These are phyloP conservation scores for Podila horticola DNA, from an alignment of 192 early-diverging fungal species.

Conservation along the genomic window DNA sequence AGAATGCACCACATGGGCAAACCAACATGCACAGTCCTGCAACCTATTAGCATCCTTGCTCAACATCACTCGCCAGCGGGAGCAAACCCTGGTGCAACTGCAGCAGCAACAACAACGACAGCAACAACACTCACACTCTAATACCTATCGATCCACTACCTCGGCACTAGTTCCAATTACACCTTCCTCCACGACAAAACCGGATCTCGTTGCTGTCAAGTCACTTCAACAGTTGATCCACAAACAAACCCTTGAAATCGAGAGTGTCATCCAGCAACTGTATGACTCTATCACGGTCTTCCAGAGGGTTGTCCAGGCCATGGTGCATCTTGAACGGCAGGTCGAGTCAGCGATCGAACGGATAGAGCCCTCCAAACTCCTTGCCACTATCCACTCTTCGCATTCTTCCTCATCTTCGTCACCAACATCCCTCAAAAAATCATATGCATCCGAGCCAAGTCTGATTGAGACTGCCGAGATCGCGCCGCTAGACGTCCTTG, in stretches of 20 bases:
- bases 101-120: constrained; percentile 18
- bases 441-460: background rate
- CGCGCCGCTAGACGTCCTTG: constrained; percentile 36
- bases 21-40: constrained; percentile 45
- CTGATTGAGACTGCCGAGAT: constrained; percentile 43
- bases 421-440: background rate
- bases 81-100: constrained; percentile 31
- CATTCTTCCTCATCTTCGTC: background rate
- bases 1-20: constrained; percentile 41
- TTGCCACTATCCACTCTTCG: background rate
- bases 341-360: constrained; percentile 23
- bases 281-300: constrained; percentile 35
- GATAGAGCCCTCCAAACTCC: constrained; percentile 27
- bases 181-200: background rate
- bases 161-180: background rate
- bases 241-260: constrained; percentile 40
- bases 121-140: constrained; percentile 4
- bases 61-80: constrained; percentile 42
- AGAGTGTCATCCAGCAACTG: constrained; percentile 26
- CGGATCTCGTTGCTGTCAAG: constrained; percentile 13
- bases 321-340: constrained; percentile 34
- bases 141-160: background rate
- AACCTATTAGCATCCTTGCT: constrained; percentile 37
- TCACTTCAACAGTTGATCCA: constrained; percentile 29
- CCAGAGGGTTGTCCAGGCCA: constrained; percentile 21